Percentiles rank a stretch among this genome's conserved stretches.
These are phyloP conservation scores for Aspergillaceae sp. DNA, from an alignment of 2,329 filamentous ascomycete genomes.

Conservation along the genomic window DNA sequence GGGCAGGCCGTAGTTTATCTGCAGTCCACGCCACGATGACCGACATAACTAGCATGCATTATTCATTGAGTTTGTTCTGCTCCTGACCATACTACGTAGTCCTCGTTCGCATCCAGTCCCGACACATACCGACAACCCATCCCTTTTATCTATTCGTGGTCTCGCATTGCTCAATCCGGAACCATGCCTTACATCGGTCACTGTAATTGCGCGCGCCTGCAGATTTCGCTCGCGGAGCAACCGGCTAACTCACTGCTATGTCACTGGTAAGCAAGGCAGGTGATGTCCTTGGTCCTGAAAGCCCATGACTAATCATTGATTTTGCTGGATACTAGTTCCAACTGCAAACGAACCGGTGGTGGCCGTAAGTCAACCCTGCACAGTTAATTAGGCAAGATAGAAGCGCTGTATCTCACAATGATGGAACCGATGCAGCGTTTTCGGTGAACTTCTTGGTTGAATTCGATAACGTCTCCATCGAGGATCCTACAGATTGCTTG, in stretches of 20 bases:
- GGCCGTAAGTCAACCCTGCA: constrained; percentile 7
- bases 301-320: too few species aligned
- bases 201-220: constrained; percentile 17
- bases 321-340: constrained; percentile 4
- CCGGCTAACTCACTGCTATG: constrained; percentile 11
- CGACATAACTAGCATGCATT: too few species aligned
- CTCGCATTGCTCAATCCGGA: too few species aligned
- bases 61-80: too few species aligned
- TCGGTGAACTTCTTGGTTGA: constrained; percentile 17
- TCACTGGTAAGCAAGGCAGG: constrained; percentile 11
- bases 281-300: background rate
- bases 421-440: constrained; percentile 8
- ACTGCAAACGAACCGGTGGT: constrained; percentile 14
- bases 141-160: too few species aligned
- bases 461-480: constrained; percentile 10
- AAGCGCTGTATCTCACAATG: too few species aligned
- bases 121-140: too few species aligned
- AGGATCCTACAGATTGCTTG: constrained; percentile 7
- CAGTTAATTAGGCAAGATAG: background rate
- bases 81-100: too few species aligned
- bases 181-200: constrained; percentile 16
- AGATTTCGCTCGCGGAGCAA: constrained; percentile 12
- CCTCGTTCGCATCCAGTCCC: too few species aligned
- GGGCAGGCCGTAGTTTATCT: too few species aligned
- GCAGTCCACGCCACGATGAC: too few species aligned